Conservation (phyloP, 495 filamentous ascomycete species). For the Xylaria castorea region DNA sequence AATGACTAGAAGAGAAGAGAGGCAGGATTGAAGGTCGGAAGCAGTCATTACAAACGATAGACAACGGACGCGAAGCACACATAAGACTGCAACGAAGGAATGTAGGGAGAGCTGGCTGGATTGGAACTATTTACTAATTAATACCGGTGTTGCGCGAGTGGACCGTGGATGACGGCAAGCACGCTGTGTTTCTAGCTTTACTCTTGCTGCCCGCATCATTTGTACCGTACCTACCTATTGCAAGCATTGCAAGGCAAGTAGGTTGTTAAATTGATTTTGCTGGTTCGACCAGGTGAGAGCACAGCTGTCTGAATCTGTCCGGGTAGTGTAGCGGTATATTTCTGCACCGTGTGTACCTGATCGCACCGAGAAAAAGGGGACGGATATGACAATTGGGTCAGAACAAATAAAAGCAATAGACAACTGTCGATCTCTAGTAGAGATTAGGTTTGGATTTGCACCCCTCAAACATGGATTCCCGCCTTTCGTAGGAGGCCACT, state of each 20-base stretch:
- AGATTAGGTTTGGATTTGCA: conserved; percentile 17
- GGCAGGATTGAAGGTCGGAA: conserved; percentile 6
- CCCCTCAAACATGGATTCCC: conserved; percentile 20
- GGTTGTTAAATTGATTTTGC: neutral
- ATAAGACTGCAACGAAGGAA: conserved; percentile 21
- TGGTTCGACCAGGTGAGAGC: neutral
- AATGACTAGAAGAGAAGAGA: neutral
- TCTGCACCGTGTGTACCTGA: conserved; percentile 13
- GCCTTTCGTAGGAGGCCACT: conserved; percentile 6
- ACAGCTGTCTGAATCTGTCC: neutral
- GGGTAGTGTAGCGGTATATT: neutral
- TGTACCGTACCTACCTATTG: neutral
- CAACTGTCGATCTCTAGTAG: conserved; percentile 18
- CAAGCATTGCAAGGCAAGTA: neutral
- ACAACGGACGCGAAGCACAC: neutral
- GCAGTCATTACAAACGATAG: neutral
- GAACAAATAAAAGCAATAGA: conserved; percentile 14
- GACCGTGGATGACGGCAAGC: conserved; percentile 20
- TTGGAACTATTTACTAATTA: conserved; percentile 15
- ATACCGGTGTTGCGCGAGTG: conserved; percentile 5
- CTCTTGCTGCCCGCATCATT: neutral
- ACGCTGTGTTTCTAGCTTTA: conserved; percentile 17
- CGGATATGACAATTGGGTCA: conserved; percentile 13
- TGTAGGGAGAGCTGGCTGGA: conserved; percentile 19
- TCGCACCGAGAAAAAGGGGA: neutral